phyloP scores from a whole-genome alignment of 2,329 filamentous ascomycete genomes.

The Dichotomopilus funicola region DNA sequence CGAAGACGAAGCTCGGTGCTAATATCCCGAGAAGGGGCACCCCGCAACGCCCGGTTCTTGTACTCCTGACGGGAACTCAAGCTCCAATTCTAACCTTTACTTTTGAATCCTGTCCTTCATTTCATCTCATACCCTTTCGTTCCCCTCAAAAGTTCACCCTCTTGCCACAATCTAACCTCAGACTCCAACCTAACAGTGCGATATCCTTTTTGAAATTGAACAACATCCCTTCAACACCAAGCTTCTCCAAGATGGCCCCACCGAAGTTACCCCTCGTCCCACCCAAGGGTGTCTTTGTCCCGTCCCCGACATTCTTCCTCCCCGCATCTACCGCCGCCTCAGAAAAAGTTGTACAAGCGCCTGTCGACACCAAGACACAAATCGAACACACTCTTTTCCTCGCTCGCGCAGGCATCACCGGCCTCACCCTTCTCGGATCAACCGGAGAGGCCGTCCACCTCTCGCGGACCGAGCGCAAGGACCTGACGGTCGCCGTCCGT shows the following conservation, averaged over 20 bases:
- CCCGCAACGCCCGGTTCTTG: too few species aligned
- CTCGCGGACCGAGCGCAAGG: constrained; percentile 48
- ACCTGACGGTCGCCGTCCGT: constrained; percentile 49
- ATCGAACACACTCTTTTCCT: constrained; percentile 53
- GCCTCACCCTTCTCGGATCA: constrained; percentile 56
- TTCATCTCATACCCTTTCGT: too few species aligned
- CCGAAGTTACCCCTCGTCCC: constrained; percentile 41
- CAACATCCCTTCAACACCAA: neutral
- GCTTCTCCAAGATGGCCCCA: constrained; percentile 58
- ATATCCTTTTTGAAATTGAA: neutral
- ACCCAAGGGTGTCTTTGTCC: constrained; percentile 52
- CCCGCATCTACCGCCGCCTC: constrained; percentile 29
- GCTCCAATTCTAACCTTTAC: too few species aligned
- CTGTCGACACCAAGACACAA: constrained; percentile 53
- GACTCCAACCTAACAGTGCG: too few species aligned
- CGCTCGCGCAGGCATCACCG: constrained; percentile 52
- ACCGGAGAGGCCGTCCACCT: constrained; percentile 61
- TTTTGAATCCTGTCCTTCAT: too few species aligned
- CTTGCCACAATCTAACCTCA: too few species aligned
- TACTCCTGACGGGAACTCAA: too few species aligned
- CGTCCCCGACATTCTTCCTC: constrained; percentile 59
- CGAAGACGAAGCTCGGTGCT: too few species aligned
- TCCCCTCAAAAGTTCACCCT: too few species aligned
- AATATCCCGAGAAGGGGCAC: too few species aligned
- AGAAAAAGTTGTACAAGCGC: constrained; percentile 40